Evolutionary conservation across 805 yeast genomes (phyloP), one percentile per base, ranked within the genome.

Genomic region (Blastobotrys peoriensis): DNA sequence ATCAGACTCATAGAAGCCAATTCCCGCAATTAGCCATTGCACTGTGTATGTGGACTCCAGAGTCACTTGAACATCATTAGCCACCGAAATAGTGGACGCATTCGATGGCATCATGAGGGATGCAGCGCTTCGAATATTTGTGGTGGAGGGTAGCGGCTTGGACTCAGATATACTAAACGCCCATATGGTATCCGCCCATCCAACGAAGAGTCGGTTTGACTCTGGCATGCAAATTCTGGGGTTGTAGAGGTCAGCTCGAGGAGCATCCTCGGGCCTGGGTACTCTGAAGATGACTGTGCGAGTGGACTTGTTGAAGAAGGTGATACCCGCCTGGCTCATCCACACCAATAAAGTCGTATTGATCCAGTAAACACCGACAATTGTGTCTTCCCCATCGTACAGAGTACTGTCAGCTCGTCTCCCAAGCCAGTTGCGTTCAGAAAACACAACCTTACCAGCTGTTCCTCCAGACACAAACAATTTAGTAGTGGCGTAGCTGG

Each of bases 391-490:
- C 4, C 73, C 76, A 37, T 75, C 71, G 19, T 79, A 83, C 4
- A 93, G 46, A 0, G 74, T 64, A 0, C 78, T 70, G 55, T 93
- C 98, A 2, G 71, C 70, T 46, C 96, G 72, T 48, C 81, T 79
- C 1, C 95, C 95, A 4, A 93, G 67, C 98, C 98, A 91, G 55
- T 84, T 85, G 51, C 81, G 73, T 33, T 82, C 81, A 1, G 94
- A 83, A 38, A 79, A 65, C 0, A 84, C 65, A 0, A 93, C 81
- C 38, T 84, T 79, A 0, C 97, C 97, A 5, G 88, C 81, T 66
- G 82, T 87, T 0, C 97, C 97, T 2, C 98, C 97, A 25, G 89
- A 81, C 0, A 87, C 70, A 54, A 88, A 91, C 6, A 82, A 71
- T 45, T 78, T 75, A 0, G 80, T 71, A 6, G 70, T 71, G 34